Base-by-base conservation (phyloP, 768 basidiomycete genomes). In the Agrocybe chaxingu region DNA sequence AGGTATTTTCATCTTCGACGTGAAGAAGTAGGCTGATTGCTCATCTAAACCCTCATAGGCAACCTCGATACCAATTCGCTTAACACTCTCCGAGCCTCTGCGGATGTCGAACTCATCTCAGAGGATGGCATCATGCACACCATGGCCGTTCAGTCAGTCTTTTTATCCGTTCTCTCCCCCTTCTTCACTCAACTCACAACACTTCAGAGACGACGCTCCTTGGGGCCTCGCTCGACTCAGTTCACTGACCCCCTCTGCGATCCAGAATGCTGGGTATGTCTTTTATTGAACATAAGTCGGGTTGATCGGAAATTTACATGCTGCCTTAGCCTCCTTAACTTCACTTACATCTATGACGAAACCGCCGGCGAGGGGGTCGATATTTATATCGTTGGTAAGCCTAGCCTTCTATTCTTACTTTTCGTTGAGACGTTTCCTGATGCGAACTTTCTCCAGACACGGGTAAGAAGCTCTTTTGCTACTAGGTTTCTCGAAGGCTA, bases 351-450 rank as follows among this genome's bases (percentile, higher is more conserved):
- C 36, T 61, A 62, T 48, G 59, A 67, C 39, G 47, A 48, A 16
- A 45, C 58, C 29, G 69, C 66, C 8, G 70, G 70, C 13, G 34
- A 42, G 8, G 71, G 70, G 18, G 73, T 71, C 42, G 70, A 71
- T 53, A 65, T 75, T 50, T 73, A 69, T 50, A 57, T 73, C 51
- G 62, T 73, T 52, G 73, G 68, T 70, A 48, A 44, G 61, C 54
- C 33, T 24, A 44, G 61, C 54, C 33, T 24, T 29, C 9, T 30
- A 31, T n/a, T 37, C 16, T 35, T 4, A 34, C 48, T 33, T 36
- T 49, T 33, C 44, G n/a, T 19, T 41, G 16, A n/a, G 10, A 19
- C 16, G 7, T n/a, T 31, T 29, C 30, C 34, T 34, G 12, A 10
- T 10, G 42, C 33, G 19, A 32, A 29, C 11, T 53, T 36, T 24